Conservation (phyloP, 306 rosid genomes). For the Cucumis hystrix region DNA sequence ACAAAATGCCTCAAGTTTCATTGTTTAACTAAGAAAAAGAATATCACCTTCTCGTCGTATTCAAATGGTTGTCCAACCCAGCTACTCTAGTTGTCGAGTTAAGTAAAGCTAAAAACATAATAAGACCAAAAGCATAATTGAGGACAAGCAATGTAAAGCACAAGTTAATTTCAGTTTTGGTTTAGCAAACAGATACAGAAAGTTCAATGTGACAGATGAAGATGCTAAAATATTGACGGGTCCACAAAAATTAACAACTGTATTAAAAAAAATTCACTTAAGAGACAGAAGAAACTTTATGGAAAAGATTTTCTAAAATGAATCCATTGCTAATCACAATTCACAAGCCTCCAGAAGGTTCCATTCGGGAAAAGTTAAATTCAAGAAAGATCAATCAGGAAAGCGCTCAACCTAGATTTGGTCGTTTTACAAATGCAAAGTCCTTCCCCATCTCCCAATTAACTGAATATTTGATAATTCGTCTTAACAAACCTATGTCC, state of each 20-base stretch:
- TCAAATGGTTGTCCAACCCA: conserved; percentile 64
- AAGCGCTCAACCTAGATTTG: not conserved
- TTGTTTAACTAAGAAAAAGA: not conserved
- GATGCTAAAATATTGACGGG: not conserved
- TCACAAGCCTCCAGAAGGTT: not conserved
- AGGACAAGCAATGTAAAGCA: not conserved
- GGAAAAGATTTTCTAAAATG: not conserved
- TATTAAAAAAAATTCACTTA: not conserved
- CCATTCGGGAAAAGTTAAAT: not conserved
- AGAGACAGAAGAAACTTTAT: not conserved
- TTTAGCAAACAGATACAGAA: not conserved
- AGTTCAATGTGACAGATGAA: not conserved
- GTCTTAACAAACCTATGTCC: not conserved
- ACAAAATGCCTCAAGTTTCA: not conserved
- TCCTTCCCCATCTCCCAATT: not conserved
- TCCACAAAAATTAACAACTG: not conserved
- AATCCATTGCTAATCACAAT: not conserved
- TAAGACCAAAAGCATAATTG: not conserved
- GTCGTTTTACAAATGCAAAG: not conserved
- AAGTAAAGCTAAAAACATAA: conserved; percentile 21
- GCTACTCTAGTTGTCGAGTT: conserved; percentile 44
- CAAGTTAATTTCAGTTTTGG: not conserved
- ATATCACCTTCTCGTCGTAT: conserved; percentile 58
- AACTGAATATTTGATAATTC: not conserved
- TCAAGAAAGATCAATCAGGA: not conserved